phyloP scores from a whole-genome alignment of 192 early-diverging fungal genomes.

The Podila epicladia region DNA sequence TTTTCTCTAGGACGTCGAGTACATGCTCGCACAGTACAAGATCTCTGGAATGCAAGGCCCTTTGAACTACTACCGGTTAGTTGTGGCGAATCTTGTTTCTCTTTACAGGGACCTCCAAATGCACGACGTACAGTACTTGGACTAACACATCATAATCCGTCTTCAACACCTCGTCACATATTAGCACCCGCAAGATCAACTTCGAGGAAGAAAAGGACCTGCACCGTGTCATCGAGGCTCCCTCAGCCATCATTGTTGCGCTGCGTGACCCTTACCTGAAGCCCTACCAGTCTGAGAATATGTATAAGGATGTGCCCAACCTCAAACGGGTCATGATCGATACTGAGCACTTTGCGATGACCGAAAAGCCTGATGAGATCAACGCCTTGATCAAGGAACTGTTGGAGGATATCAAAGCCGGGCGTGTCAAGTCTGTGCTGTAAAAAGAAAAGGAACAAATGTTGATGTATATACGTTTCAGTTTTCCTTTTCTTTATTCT shows the following conservation, averaged over 20 bases:
- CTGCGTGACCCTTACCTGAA: conserved; percentile 14
- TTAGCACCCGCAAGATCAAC: conserved; percentile 40
- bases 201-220: conserved; percentile 44
- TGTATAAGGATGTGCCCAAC: conserved; percentile 12
- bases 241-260: conserved; percentile 22
- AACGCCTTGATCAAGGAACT: conserved; percentile 14
- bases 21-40: conserved; percentile 32
- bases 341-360: conserved; percentile 20
- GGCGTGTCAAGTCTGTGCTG: conserved; percentile 13
- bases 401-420: conserved; percentile 19
- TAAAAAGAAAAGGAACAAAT: conserved; percentile 4
- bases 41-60: conserved; percentile 40
- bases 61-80: conserved; percentile 49
- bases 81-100: background rate
- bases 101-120: no score
- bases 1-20: conserved; percentile 35
- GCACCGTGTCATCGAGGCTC: conserved; percentile 1
- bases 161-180: background rate
- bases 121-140: no score
- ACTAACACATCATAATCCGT: background rate
- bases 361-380: conserved; percentile 31
- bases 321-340: conserved; percentile 17
- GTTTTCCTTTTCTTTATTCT: background rate
- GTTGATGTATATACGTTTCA: background rate
- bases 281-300: conserved; percentile 15